Percentiles rank a stretch among this genome's conserved stretches.
Conservation (phyloP, 768 basidiomycete species). For the Pleurotus tuoliensis region DNA sequence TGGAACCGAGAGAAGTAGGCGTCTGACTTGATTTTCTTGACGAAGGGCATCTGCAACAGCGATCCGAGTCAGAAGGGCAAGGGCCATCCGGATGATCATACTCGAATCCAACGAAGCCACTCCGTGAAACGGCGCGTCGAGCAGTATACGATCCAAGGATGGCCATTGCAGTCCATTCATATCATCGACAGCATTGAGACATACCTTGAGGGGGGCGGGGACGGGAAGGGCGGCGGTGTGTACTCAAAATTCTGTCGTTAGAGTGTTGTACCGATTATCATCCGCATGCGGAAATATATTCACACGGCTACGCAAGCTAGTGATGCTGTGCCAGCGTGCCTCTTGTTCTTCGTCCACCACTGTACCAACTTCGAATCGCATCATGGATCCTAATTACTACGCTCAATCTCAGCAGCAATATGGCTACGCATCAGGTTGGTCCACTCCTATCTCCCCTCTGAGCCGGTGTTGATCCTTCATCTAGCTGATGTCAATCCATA, state of each 20-base stretch:
- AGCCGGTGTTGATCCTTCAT: conserved; percentile 1
- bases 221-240: conserved; percentile 4
- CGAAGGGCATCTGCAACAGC: conserved; percentile 80
- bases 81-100: neutral
- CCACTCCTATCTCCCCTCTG: neutral
- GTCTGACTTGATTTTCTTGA: conserved; percentile 94
- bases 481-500: conserved; percentile 70
- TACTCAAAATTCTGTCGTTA: conserved; percentile 2
- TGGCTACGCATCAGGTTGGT: conserved; percentile 18
- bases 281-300: neutral
- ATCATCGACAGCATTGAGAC: neutral
- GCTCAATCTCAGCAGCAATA: conserved; percentile 51
- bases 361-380: conserved; percentile 11
- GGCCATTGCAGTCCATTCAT: neutral
- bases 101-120: neutral
- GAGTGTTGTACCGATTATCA: neutral
- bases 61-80: neutral
- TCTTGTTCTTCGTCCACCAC: neutral
- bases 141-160: too few relatives aligned
- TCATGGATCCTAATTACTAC: conserved; percentile 47
- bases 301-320: neutral
- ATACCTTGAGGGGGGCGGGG: conserved; percentile 12
- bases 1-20: conserved; percentile 99
- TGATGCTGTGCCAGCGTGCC: neutral
- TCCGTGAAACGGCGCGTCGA: neutral